phyloP scores from a whole-genome alignment of 192 early-diverging fungal genomes.

The Jimgerdemannia lactiflua region DNA sequence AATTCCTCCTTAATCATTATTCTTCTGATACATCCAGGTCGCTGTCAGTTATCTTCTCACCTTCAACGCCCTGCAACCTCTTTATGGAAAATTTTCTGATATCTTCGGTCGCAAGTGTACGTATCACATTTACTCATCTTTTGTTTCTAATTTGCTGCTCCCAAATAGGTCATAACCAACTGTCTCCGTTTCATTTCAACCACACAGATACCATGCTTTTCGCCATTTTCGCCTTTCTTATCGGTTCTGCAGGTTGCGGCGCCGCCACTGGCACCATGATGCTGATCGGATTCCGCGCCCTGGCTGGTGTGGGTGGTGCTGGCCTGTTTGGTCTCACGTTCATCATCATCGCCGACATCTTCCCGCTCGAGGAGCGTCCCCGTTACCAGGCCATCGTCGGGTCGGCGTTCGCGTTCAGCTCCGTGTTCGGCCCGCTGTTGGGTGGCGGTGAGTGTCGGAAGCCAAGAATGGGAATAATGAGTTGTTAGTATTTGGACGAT shows the following conservation, averaged over 20 bases:
- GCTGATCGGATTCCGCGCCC: conserved; percentile 46
- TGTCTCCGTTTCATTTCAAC: conserved; percentile 14
- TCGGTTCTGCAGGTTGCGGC: conserved; percentile 80
- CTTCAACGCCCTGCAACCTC: conserved; percentile 64
- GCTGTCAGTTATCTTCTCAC: conserved; percentile 69
- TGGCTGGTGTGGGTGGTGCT: conserved; percentile 54
- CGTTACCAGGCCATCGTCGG: conserved; percentile 80
- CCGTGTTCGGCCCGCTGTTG: conserved; percentile 75
- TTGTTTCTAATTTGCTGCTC: no score
- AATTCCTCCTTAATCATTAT: no score
- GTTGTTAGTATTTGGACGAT: no score
- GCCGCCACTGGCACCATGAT: conserved; percentile 53
- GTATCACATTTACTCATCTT: conserved; percentile 21
- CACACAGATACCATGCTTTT: conserved; percentile 49
- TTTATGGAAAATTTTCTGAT: conserved; percentile 80
- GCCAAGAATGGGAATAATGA: no score
- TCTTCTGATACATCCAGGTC: conserved; percentile 24
- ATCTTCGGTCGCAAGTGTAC: conserved; percentile 55
- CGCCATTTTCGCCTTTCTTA: conserved; percentile 72
- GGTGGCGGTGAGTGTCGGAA: conserved; percentile 28
- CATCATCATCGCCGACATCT: conserved; percentile 67
- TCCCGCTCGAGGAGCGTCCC: conserved; percentile 68
- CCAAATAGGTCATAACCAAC: neutral
- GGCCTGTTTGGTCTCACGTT: conserved; percentile 48
- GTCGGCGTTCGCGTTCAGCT: conserved; percentile 74